Evolutionary conservation across 768 basidiomycete genomes (phyloP), one percentile per base, ranked within the genome.

Genomic region (Kwoniella dendrophila): DNA sequence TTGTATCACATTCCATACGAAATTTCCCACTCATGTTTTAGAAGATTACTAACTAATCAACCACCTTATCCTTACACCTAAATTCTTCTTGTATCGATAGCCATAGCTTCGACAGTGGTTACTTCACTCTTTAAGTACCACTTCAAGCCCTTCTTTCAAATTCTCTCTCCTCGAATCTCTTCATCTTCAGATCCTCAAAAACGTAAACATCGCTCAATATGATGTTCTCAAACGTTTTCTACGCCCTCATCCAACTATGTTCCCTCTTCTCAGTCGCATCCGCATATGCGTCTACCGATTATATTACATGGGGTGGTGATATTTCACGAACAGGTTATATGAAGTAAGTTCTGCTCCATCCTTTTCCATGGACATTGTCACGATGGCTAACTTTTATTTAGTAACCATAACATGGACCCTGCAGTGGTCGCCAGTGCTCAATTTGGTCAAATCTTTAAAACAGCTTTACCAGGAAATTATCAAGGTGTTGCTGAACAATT

Each of bases 321-420:
- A 36, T 51, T 4, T 36, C 26, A 20, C 49, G 59, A 29, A 52
- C 59, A 43, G 59, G 59, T 51, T 60, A 60, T 36, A 49, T 52
- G 40, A 60, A 60, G 59, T 60, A 41, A 44, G 59, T 60, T n/a
- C 7, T 24, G 10, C 12, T 27, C 16, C 26, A 27, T 11, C 4
- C 7, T 30, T 20, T 10, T 16, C 20, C 6, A n/a, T 10, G 44
- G 11, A 8, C 20, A 22, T 34, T 26, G 14, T n/a, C 38, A 26
- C 33, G 2, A 27, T 44, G 44, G 20, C 48, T 18, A 44, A 20
- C 10, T 18, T 41, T 14, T 0, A 26, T 22, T 3, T 34, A 60
- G 59, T 32, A 60, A 60, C 40, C 59, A 60, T 34, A 60, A 60
- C 40, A 60, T 60, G 59, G 59, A 60, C 50, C 59, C 59, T 30